Conservation (phyloP, 768 basidiomycete species). For the Collybiopsis luxurians region DNA sequence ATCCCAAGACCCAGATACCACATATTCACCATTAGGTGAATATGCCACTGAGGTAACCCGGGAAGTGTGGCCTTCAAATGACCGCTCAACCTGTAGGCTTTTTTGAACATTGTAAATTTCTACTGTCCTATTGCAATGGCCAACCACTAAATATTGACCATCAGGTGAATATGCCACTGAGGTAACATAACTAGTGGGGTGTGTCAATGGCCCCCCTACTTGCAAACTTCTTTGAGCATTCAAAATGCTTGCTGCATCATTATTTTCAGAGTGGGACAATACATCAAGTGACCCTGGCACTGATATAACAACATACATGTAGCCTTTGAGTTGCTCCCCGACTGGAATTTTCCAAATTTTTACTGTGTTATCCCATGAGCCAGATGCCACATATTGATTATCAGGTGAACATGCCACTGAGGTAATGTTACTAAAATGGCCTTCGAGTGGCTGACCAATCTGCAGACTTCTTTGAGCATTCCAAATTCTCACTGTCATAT, state of each 20-base stretch:
- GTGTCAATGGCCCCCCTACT: background rate
- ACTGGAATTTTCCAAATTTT: background rate
- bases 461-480: conserved; percentile 21
- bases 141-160: conserved; percentile 11
- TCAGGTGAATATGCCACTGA: conserved; percentile 21
- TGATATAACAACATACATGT: background rate
- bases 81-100: conserved; percentile 2
- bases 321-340: background rate
- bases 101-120: conserved; percentile 23
- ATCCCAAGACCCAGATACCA: too few relatives aligned
- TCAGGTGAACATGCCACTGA: conserved; percentile 10
- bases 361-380: background rate
- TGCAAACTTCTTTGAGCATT: background rate
- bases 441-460: background rate
- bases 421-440: conserved; percentile 3
- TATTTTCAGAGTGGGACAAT: background rate
- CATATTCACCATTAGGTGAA: too few relatives aligned
- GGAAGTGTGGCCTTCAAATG: too few relatives aligned
- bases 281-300: background rate
- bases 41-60: too few relatives aligned
- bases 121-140: conserved; percentile 10
- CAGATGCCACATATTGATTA: background rate
- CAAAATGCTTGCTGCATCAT: background rate
- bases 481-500: conserved; percentile 13
- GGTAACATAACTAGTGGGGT: conserved; percentile 5